Evolutionary conservation across 805 yeast species (phyloP), one percentile per base, ranked within the genome.

Genomic region (Cyberlindnera sargentensis): DNA sequence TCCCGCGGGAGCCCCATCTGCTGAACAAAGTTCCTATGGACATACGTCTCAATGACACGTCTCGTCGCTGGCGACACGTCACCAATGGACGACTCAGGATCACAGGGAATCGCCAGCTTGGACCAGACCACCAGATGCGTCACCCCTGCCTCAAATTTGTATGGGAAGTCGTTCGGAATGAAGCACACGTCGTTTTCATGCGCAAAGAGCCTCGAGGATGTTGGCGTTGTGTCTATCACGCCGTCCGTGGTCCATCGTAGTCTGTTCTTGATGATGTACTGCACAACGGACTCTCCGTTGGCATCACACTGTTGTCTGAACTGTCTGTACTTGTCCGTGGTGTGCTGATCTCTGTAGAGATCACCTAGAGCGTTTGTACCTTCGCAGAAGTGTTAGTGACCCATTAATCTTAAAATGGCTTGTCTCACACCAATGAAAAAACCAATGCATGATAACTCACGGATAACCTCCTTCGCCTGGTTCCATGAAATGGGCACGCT

Each of bases 81-180:
- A 3, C 76, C 66, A 28, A 80, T 70, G 47, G 75, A 82, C 1
- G 84, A 84, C 1, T 55, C 61, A 15, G 77, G 73, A 8, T 62
- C 50, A 7, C 45, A 41, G 4, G 39, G 43, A 43, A 84, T 71
- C 10, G 67, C 68, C 20, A 73, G 62, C 54, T 82, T 82, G 2
- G 82, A 70, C 91, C 93, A 84, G 2, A 80, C 70, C 36, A 85
- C 73, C 11, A 83, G 56, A 59, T 84, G 91, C 5, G 62, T 60
- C 4, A 82, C 70, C 36, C 67, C 68, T 0, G 56, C 48, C 32
- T 71, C 78, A 47, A 82, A 74, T 51, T 73, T 71, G 62, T 84
- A 84, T 0, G 89, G 89, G 61, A 80, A 84, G 47, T 78, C 80
- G 57, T 84, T 84, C 10, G 31, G 26, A 20, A 77, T 61, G 30